Evolutionary conservation across 2,329 filamentous ascomycete species (phyloP), one percentile per base, ranked within the genome.

Genomic region (Coniochaeta hoffmannii): DNA sequence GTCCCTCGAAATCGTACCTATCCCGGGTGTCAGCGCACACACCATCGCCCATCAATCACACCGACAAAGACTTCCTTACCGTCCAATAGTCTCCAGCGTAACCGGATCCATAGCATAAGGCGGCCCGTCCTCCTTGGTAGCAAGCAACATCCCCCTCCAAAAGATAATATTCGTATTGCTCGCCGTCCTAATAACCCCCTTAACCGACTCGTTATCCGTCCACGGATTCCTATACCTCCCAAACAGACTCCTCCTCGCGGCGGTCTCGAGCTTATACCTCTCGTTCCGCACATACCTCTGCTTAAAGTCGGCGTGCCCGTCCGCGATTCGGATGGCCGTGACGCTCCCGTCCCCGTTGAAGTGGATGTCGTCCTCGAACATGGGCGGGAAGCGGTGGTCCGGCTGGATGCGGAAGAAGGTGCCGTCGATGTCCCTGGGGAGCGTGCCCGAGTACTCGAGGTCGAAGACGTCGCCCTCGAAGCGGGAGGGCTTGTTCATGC

Each of bases 101-200:
- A 63, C 61, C 0, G 77, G 77, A 56, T 81, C 75, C 72, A 81
- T 70, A 0, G 76, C 76, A 58, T 72, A 80, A 0, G 78, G 77
- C 14, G 75, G 76, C 0, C 74, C 72, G 56, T 79, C 76, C 55
- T 85, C 82, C 60, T 84, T 85, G 53, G 69, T 72, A 0, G 80
- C 80, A 4, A 83, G 68, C 56, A 84, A 61, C 50, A 78, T 73
- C 0, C 80, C 80, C 8, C 78, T 69, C 76, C 79, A 85, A 61
- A 78, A 81, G 1, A 79, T 69, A n/a, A 85, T 69, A 56, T 85
- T 85, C 1, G 81, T 85, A 59, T 85, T 85, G 3, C 76, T 74
- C 0, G 79, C 79, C 0, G 79, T 83, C 22, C 80, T 69, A 38
- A 83, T 78, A 5, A 81, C 75, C 1, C 78, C 77, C 52, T 74